phyloP scores from a whole-genome alignment of 2,329 filamentous ascomycete genomes.

The Orbilia oligospora region DNA sequence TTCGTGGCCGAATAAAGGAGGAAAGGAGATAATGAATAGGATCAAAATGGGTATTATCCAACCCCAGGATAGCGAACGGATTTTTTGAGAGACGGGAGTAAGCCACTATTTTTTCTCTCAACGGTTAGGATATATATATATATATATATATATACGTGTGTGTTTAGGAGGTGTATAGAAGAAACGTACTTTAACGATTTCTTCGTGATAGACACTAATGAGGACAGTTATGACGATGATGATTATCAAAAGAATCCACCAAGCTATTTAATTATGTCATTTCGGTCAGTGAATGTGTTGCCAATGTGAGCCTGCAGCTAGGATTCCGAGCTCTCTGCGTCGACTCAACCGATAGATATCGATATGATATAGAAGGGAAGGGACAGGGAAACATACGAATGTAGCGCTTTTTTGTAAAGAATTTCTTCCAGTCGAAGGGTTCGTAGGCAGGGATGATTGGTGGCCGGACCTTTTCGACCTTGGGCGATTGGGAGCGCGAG shows the following conservation, averaged over 20 bases:
- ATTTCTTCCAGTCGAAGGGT: conserved; percentile 56
- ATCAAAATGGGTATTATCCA: conserved; percentile 68
- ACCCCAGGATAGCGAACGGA: conserved; percentile 67
- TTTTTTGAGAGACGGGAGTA: conserved; percentile 67
- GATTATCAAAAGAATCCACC: conserved; percentile 64
- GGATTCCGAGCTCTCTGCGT: too few species aligned
- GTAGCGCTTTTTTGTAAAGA: conserved; percentile 50
- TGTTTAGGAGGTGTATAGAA: neutral
- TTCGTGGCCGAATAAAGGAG: conserved; percentile 69
- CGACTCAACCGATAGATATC: neutral
- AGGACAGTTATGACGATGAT: conserved; percentile 65
- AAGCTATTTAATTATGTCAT: conserved; percentile 13
- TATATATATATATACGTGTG: too few species aligned
- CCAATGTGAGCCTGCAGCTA: neutral
- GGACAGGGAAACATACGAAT: conserved; percentile 43
- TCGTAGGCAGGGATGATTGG: conserved; percentile 46
- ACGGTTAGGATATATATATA: neutral
- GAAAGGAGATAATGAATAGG: conserved; percentile 68
- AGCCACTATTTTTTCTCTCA: conserved; percentile 63
- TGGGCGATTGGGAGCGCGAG: conserved; percentile 24
- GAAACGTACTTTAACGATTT: conserved; percentile 66
- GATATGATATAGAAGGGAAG: neutral
- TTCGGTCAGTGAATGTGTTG: conserved; percentile 20
- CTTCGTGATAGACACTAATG: conserved; percentile 35
- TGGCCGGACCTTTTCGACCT: conserved; percentile 28